A percentile compares a stretch with the other conserved stretches of the same genome.
Evolutionary conservation across 2,329 filamentous ascomycete genomes (phyloP).

Genomic region (Sclerotiophoma versabilis): DNA sequence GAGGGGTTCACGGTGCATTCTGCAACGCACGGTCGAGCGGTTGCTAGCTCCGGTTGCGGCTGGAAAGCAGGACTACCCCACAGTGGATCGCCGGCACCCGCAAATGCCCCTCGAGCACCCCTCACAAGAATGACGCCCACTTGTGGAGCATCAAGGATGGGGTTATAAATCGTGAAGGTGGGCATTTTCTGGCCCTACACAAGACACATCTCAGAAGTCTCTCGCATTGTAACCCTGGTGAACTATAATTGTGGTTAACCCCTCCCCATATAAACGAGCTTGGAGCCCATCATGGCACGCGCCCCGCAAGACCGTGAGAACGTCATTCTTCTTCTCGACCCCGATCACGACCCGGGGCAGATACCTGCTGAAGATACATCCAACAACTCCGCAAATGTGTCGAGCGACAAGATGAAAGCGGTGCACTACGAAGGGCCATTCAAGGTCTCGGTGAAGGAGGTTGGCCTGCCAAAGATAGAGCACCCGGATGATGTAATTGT

Average conservation of each 20-base stretch:
- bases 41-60: constrained; percentile 12
- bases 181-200: background rate
- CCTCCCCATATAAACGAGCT: background rate
- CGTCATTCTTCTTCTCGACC: constrained; percentile 21
- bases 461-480: constrained; percentile 64
- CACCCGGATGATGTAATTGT: constrained; percentile 71
- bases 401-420: constrained; percentile 62
- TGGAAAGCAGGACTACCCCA: constrained; percentile 23
- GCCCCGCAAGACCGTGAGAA: constrained; percentile 9
- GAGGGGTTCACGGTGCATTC: too few species aligned
- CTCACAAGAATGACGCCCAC: constrained; percentile 30
- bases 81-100: constrained; percentile 24
- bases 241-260: background rate
- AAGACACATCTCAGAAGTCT: constrained; percentile 1
- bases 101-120: constrained; percentile 21
- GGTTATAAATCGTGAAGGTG: constrained; percentile 13
- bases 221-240: background rate
- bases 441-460: constrained; percentile 68
- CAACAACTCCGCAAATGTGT: constrained; percentile 18
- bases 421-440: constrained; percentile 69
- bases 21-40: constrained; percentile 20
- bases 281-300: constrained; percentile 16
- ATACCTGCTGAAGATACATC: constrained; percentile 14
- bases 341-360: constrained; percentile 22
- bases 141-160: constrained; percentile 9